Percentiles rank a stretch among this genome's conserved stretches.
Evolutionary conservation across 148 eudicot genomes (phyloP).

Genomic region (Chenopodium berlandieri): DNA sequence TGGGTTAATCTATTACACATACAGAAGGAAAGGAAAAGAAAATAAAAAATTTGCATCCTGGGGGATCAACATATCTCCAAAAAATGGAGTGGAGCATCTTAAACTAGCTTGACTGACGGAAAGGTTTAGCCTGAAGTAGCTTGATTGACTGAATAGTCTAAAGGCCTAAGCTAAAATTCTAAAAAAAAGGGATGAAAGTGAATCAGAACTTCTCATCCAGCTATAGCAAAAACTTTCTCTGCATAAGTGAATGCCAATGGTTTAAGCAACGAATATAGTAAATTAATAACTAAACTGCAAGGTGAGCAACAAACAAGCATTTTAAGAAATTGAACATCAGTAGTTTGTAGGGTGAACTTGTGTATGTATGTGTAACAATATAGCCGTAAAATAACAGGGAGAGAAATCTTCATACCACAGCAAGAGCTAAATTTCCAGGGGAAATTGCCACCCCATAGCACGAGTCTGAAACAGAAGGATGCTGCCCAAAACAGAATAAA

Average conservation of each 20-base stretch:
- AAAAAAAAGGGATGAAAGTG: constrained; percentile 4
- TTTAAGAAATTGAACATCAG: not conserved
- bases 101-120: not conserved
- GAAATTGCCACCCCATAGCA: constrained; percentile 86
- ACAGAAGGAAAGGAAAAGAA: not conserved
- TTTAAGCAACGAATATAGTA: not conserved
- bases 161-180: not conserved
- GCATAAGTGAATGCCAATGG: not conserved
- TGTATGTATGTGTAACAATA: not conserved
- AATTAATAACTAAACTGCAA: too few species aligned
- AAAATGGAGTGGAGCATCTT: not conserved
- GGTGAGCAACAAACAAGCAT: not conserved
- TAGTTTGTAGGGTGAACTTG: not conserved
- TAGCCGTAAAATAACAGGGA: not conserved
- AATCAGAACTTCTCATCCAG: not conserved
- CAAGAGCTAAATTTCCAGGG: constrained; percentile 81
- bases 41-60: too few species aligned
- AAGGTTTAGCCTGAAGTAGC: not conserved
- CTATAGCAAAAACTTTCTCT: not conserved
- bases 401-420: constrained; percentile 60
- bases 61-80: not conserved
- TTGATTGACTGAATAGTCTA: not conserved
- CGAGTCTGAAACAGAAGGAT: constrained; percentile 64
- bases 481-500: constrained; percentile 40
- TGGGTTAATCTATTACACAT: too few species aligned